phyloP scores from a whole-genome alignment of 2,329 filamentous ascomycete genomes.

The Cercospora berteroae region DNA sequence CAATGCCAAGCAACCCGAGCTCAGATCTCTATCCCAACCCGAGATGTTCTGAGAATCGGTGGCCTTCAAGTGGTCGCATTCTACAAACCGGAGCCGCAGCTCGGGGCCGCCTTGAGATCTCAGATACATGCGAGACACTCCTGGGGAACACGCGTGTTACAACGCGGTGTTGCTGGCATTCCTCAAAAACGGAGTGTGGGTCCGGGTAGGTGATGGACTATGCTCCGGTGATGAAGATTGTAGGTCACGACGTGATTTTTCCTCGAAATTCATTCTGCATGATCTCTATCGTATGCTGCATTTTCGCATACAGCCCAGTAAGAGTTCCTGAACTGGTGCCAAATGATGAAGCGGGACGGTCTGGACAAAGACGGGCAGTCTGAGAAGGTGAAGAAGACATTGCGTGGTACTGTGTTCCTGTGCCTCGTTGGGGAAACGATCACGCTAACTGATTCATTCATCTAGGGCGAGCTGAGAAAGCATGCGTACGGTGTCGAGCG shows the following conservation, averaged over 20 bases:
- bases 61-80: conserved; percentile 12
- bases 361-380: conserved; percentile 18
- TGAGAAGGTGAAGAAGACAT: conserved; percentile 25
- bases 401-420: conserved; percentile 9
- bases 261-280: background rate
- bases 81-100: conserved; percentile 13
- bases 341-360: conserved; percentile 21
- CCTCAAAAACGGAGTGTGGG: conserved; percentile 13
- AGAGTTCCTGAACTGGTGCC: background rate
- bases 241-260: background rate
- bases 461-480: conserved; percentile 22
- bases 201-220: conserved; percentile 4
- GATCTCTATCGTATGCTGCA: background rate
- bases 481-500: conserved; percentile 27
- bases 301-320: background rate
- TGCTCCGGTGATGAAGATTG: conserved; percentile 1
- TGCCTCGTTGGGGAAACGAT: background rate
- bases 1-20: conserved; percentile 14
- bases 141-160: conserved; percentile 9
- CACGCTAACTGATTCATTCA: background rate
- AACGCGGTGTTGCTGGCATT: conserved; percentile 3
- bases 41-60: conserved; percentile 12
- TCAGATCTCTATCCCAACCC: conserved; percentile 15
- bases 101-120: conserved; percentile 14
- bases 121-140: conserved; percentile 14